Evolutionary conservation across 768 basidiomycete species (phyloP), one percentile per base, ranked within the genome.

Genomic region (Galerina sulciceps): DNA sequence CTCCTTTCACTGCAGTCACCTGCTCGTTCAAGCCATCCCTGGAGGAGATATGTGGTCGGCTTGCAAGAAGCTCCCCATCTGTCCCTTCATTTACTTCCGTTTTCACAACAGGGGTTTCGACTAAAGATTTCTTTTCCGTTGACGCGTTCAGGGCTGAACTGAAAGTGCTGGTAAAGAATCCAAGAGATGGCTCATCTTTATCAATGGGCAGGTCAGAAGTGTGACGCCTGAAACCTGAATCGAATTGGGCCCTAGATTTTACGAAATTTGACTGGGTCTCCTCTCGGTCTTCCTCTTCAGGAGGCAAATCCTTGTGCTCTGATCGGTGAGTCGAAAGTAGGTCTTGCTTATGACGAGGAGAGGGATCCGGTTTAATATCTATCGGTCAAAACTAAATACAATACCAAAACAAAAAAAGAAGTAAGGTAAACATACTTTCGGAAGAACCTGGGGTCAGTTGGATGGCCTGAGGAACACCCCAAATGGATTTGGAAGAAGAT

Each of bases 91-190:
- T n/a, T 17, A 13, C n/a, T 20, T 40, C 18, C n/a, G 6, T 11
- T 9, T 51, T 38, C 35, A 37, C 6, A 4, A 6, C 17, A 38
- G 49, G 14, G 6, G 10, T 36, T 22, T 51, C 22, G n/a, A 31
- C 47, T n/a, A 20, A n/a, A 11, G 6, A 10, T 36, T 53, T 55
- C 4, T 55, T 42, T 15, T 58, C 37, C 0, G 13, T 18, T 23
- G 58, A 18, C n/a, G 47, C 50, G 35, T 38, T 59, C 15, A 66
- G 23, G 9, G 48, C 59, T 10, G 53, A 44, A 36, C 50, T 56
- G 44, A 66, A 66, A 10, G 38, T 51, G 6, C 36, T 40, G 10
- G 57, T 55, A 45, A 62, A 63, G 47, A 66, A 66, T n/a, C 65
- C 65, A 13, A 66, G 52, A 26, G 62, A 62, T 20, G 58, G 62